Evolutionary conservation across 2,329 filamentous ascomycete species (phyloP).

Genomic region (Emmonsiellopsis sp.): DNA sequence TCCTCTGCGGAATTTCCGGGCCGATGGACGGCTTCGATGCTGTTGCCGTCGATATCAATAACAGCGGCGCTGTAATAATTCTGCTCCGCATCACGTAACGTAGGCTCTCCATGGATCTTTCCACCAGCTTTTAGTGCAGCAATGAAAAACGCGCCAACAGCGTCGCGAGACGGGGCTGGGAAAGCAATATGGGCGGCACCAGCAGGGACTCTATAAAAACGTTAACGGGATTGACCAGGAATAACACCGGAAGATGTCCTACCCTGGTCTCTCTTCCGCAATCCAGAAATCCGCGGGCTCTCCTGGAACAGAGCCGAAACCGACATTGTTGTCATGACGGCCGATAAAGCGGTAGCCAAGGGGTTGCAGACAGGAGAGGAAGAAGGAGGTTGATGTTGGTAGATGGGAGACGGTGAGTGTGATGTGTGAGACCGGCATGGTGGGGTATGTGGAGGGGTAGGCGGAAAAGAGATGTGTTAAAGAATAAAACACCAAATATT

Average conservation of each 20-base stretch:
- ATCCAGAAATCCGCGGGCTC: slow-evolving; percentile 53
- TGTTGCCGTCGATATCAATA: slow-evolving; percentile 74
- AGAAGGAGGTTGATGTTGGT: slow-evolving; percentile 73
- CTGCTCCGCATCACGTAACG: slow-evolving; percentile 42
- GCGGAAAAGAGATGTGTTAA: not conserved
- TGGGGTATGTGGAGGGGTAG: not conserved
- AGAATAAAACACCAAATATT: not conserved
- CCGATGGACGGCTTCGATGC: slow-evolving; percentile 63
- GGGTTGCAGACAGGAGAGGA: slow-evolving; percentile 66
- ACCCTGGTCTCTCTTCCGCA: slow-evolving; percentile 52
- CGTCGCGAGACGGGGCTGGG: slow-evolving; percentile 54
- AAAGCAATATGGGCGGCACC: slow-evolving; percentile 56
- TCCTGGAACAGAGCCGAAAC: slow-evolving; percentile 48
- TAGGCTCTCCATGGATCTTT: slow-evolving; percentile 48
- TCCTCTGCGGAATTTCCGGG: slow-evolving; percentile 15
- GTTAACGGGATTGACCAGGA: not conserved
- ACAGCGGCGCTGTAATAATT: slow-evolving; percentile 55
- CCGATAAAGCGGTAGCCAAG: slow-evolving; percentile 66
- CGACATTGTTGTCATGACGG: slow-evolving; percentile 51
- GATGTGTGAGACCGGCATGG: slow-evolving; percentile 54
- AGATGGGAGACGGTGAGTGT: slow-evolving; percentile 66
- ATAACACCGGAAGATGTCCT: slow-evolving; percentile 6
- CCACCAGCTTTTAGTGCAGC: slow-evolving; percentile 57
- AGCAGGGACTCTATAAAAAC: slow-evolving; percentile 35
- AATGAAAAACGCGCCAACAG: slow-evolving; percentile 63